phyloP scores from a whole-genome alignment of 352 stramenopile genomes.

The Globisporangium paroecandrum region DNA sequence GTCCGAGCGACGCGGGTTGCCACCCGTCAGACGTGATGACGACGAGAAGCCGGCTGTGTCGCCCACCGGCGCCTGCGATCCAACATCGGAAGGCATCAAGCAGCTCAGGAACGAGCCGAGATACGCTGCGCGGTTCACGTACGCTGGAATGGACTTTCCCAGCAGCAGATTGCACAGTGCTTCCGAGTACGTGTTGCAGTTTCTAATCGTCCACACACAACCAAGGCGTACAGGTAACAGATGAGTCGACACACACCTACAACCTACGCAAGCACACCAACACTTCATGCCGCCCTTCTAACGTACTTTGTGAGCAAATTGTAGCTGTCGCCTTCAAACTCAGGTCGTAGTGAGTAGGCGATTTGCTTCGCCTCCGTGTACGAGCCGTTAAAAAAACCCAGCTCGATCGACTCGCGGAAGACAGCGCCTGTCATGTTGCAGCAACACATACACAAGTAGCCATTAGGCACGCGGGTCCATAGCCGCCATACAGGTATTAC shows the following conservation, averaged over 20 bases:
- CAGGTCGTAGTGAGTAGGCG: slow-evolving; percentile 77
- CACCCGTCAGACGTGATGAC: slow-evolving; percentile 17
- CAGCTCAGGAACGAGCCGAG: slow-evolving; percentile 89
- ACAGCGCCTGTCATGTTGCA: slow-evolving; percentile 48
- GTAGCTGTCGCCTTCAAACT: slow-evolving; percentile 89
- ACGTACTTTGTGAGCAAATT: slow-evolving; percentile 86
- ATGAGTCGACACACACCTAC: neutral
- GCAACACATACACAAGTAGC: neutral
- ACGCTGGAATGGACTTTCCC: slow-evolving; percentile 73
- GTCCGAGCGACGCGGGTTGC: slow-evolving; percentile 27
- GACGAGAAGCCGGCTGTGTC: neutral
- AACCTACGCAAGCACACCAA: slow-evolving; percentile 3
- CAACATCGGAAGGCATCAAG: slow-evolving; percentile 55
- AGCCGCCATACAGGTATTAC: no score
- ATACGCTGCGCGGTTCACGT: slow-evolving; percentile 93
- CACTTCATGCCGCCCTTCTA: neutral
- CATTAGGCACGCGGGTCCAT: neutral
- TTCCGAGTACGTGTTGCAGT: slow-evolving; percentile 95
- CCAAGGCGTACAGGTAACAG: no score
- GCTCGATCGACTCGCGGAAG: slow-evolving; percentile 87
- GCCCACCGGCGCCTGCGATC: slow-evolving; percentile 60
- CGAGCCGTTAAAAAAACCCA: slow-evolving; percentile 88
- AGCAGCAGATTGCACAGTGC: slow-evolving; percentile 81
- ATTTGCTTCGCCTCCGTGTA: slow-evolving; percentile 73
- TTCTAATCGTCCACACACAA: slow-evolving; percentile 29